A percentile compares a stretch with the other conserved stretches of the same genome.
These are phyloP conservation scores for Ceratocystis harringtonii DNA, from an alignment of 2,329 filamentous ascomycete species.

Conservation along the genomic window DNA sequence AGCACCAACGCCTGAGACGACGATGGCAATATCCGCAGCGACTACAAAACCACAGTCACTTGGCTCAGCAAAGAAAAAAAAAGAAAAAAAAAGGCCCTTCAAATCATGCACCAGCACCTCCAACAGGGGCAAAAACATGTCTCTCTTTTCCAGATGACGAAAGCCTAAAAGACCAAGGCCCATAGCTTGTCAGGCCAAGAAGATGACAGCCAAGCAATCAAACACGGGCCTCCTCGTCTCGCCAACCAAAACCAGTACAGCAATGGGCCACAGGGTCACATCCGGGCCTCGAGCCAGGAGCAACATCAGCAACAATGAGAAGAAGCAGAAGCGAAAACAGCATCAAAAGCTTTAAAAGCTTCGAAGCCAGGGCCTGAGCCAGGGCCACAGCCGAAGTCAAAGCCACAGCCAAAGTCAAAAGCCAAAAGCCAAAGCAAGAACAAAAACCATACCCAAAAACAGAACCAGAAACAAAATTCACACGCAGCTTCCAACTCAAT, in stretches of 20 bases:
- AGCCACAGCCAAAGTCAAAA: conserved; percentile 5
- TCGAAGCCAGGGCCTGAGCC: conserved; percentile 6
- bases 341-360: background rate
- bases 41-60: background rate
- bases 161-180: background rate
- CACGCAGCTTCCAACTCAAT: conserved; percentile 3
- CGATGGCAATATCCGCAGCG: background rate
- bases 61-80: background rate
- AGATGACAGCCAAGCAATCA: conserved; percentile 9
- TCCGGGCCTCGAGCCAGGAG: conserved; percentile 14
- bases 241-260: conserved; percentile 11
- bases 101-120: background rate
- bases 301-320: background rate
- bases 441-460: conserved; percentile 2
- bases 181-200: conserved; percentile 6
- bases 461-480: conserved; percentile 6
- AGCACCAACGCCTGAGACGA: background rate
- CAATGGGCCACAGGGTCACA: conserved; percentile 8
- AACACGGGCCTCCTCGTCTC: conserved; percentile 16
- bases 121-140: conserved; percentile 7
- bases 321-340: background rate
- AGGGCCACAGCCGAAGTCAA: conserved; percentile 1
- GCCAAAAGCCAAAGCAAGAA: background rate
- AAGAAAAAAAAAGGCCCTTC: background rate
- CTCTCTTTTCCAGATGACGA: conserved; percentile 5